Percentiles rank a stretch among this genome's conserved stretches.
These are phyloP conservation scores for Xylaria castorea DNA, from an alignment of 495 filamentous ascomycete species.

Conservation along the genomic window DNA sequence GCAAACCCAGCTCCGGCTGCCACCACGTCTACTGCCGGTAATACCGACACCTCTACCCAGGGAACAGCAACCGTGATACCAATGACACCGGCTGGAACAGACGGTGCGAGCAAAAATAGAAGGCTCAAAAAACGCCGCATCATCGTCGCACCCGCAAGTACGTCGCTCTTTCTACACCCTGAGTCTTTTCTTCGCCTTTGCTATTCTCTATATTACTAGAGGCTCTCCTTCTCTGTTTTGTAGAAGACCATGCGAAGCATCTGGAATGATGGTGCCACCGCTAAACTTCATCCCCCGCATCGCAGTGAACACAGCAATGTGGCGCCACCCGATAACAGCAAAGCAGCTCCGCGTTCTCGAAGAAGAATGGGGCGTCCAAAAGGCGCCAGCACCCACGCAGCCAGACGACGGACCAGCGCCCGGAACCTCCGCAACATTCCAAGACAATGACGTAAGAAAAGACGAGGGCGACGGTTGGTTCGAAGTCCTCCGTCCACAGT, in stretches of 20 bases:
- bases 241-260: neutral
- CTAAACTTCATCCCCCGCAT: neutral
- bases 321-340: slow-evolving; percentile 78
- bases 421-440: neutral
- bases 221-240: neutral
- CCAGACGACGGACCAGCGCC: neutral
- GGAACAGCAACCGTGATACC: neutral
- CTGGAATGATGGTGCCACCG: neutral
- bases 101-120: slow-evolving; percentile 19
- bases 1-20: slow-evolving; percentile 14
- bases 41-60: neutral
- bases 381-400: neutral
- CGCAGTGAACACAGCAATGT: slow-evolving; percentile 86
- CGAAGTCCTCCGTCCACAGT: slow-evolving; percentile 66
- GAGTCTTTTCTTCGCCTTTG: neutral
- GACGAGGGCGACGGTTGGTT: slow-evolving; percentile 70
- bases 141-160: slow-evolving; percentile 59
- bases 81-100: neutral
- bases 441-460: slow-evolving; percentile 41
- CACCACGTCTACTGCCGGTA: neutral
- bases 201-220: neutral
- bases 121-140: slow-evolving; percentile 57
- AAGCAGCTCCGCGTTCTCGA: slow-evolving; percentile 71
- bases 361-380: slow-evolving; percentile 71
- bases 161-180: neutral